Base-by-base conservation (phyloP, 176 grass and related monocot genomes). In the Cenchrus fungigraminus region DNA sequence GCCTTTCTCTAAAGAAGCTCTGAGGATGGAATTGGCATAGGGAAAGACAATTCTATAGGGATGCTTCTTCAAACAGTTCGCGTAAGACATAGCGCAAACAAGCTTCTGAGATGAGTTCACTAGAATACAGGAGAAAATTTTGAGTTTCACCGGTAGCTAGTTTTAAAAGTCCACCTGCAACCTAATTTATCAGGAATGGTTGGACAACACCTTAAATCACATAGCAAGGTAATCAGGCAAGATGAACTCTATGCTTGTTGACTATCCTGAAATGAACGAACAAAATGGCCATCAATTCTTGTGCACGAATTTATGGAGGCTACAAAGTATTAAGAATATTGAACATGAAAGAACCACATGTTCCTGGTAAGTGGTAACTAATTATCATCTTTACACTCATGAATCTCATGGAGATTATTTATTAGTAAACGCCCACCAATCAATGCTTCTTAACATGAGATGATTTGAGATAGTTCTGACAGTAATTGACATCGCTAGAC, bases 1-100 rank as follows among this genome's bases (percentile, higher is more conserved):
- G 4, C 92, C 89, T 87, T 92, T 94, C 68, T 94, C 92, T 29
- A 91, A 64, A 57, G 89, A 90, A 46, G 89, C 92, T 34, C 89
- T 86, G 63, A 94, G 63, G 85, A 91, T 85, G 81, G 92, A 82
- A 53, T 94, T 94, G 70, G 50, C 74, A 80, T 85, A 85, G 11
- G 77, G 81, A 75, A 92, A 84, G 31, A 83, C 0, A 65, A 74
- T 66, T 85, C 83, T 89, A 9, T 5, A 55, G 66, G 71, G 74
- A 52, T 84, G 73, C 76, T 77, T 92, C 68, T 83, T 92, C 87
- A 81, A 86, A 92, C 73, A 86, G 68, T 76, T 89, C 43, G 68
- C 17, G 19, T 80, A 77, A 49, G 74, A 58, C 87, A 92, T 86
- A 65, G 69, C 83, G 80, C 68, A 80, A 83, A 86, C 42, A 73